Evolutionary conservation across 2,329 filamentous ascomycete species (phyloP), one percentile per base, ranked within the genome.

Genomic region (Apiospora malaysiana): DNA sequence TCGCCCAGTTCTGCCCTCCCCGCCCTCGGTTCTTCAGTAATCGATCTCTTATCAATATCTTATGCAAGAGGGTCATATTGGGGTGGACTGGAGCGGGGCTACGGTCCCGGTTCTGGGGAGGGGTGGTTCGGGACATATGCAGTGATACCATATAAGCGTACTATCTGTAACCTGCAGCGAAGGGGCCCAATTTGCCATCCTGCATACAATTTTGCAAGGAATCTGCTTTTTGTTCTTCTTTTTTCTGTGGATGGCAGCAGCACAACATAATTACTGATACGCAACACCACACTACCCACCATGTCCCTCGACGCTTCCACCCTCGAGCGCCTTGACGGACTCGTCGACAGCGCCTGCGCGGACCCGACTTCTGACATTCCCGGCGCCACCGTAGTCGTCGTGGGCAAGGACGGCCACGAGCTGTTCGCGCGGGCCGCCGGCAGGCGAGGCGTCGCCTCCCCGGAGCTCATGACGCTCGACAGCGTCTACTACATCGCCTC

Each of bases 401-500:
- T 89, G n/a, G 83, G 80, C 72, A 85, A 82, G 69, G 76, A 82
- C 72, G 87, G 86, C 25, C 77, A 82, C 2, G 84, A 86, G 10
- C 77, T 86, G 0, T 85, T 87, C 73, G 80, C 81, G 2, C 82
- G 89, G 74, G 80, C 86, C 0, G 79, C 85, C 0, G 88, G 88
- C 0, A 84, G 82, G 23, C 79, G 83, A 2, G 87, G 87, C 0
- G 66, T 82, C 6, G 79, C 68, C 0, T 80, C 81, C 2, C 74
- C 81, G 0, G 84, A 89, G 65, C 81, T 85, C 4, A 89, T 93
- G 86, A 85, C 85, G 0, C 79, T 89, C 0, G 89, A 93, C 49
- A 89, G 83, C 10, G 81, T 89, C 0, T 92, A 91, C 76, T 89
- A 85, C 86, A 81, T 90, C 6, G 88, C 88, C 0, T 88, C 86